Percentiles rank a stretch among this genome's conserved stretches.
Evolutionary conservation across 2,329 filamentous ascomycete species (phyloP).

Genomic region (Scedosporium boydii): DNA sequence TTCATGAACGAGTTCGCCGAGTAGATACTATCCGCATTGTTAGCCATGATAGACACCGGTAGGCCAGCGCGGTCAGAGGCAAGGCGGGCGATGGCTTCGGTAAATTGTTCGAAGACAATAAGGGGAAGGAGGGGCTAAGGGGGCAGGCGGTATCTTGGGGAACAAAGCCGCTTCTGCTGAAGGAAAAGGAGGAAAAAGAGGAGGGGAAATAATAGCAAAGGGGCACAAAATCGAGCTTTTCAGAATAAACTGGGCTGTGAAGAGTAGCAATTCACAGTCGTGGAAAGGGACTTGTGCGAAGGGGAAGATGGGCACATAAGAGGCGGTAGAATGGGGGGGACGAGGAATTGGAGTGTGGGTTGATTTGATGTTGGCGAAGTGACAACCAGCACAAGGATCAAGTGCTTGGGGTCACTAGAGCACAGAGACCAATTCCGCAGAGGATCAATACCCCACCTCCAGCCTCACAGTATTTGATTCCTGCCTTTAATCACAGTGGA

Average conservation of each 20-base stretch:
- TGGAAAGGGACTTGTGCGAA: neutral
- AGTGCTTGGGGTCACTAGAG: neutral
- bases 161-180: neutral
- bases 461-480: conserved; percentile 13
- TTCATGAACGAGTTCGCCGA: conserved; percentile 78
- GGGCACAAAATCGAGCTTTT: neutral
- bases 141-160: neutral
- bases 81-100: neutral
- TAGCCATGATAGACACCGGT: conserved; percentile 15
- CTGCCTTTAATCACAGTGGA: neutral
- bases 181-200: neutral
- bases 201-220: neutral
- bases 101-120: neutral
- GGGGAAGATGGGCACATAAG: neutral
- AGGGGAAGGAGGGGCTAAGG: neutral
- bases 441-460: conserved; percentile 13
- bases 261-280: no score
- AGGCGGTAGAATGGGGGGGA: neutral
- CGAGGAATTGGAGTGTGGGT: neutral
- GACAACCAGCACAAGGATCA: neutral
- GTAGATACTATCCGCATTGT: conserved; percentile 38
- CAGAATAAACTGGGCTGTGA: no score
- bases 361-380: neutral
- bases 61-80: conserved; percentile 4
- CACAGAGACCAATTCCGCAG: conserved; percentile 1